Evolutionary conservation across 345 rosid species (phyloP).

Genomic region (Citropsis articulata): DNA sequence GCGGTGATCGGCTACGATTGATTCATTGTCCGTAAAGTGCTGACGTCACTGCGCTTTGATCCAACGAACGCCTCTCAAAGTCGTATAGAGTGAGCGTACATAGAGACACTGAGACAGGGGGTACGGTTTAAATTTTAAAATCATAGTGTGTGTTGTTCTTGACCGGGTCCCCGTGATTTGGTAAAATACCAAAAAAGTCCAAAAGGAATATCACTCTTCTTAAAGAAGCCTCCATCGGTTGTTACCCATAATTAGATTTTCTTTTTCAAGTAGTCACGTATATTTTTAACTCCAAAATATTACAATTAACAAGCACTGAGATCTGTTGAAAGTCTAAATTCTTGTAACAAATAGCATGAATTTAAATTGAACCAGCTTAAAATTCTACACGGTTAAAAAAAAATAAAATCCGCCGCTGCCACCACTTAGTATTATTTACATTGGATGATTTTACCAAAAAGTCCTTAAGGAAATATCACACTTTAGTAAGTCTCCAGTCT

Average conservation of each 20-base stretch:
- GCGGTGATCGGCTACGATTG: neutral
- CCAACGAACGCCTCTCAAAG: slow-evolving; percentile 23
- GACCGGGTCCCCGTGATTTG: neutral
- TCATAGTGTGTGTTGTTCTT: neutral
- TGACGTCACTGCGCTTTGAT: slow-evolving; percentile 25
- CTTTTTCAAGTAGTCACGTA: neutral
- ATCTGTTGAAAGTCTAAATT: too few relatives aligned
- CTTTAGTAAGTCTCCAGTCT: too few relatives aligned
- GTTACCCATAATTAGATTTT: neutral
- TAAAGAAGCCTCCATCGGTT: too few relatives aligned
- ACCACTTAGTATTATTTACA: too few relatives aligned
- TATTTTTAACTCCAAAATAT: too few relatives aligned
- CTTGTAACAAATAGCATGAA: too few relatives aligned
- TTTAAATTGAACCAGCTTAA: too few relatives aligned
- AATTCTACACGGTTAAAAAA: too few relatives aligned
- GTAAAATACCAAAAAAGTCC: neutral
- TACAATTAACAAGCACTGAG: too few relatives aligned
- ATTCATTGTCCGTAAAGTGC: neutral
- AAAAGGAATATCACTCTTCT: neutral
- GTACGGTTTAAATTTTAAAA: neutral
- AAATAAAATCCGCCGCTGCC: too few relatives aligned
- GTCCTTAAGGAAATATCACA: neutral
- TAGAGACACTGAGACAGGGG: too few relatives aligned
- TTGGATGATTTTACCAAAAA: too few relatives aligned
- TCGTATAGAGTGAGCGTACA: neutral